Conservation (phyloP, 1,284 basidiomycete species). For the Boletus mariae region DNA sequence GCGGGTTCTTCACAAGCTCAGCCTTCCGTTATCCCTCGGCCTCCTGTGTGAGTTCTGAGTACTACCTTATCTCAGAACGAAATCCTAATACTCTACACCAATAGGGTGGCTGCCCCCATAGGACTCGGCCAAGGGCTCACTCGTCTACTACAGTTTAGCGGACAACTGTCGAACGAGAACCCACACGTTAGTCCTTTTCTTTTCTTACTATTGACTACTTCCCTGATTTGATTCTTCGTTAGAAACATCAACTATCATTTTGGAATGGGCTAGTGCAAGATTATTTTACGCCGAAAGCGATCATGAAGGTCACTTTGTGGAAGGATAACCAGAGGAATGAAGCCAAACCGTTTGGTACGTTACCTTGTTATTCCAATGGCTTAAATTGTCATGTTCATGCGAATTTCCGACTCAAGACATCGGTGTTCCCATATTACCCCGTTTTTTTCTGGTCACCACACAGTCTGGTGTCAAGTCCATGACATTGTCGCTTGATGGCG, state of each 20-base stretch:
- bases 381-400: conserved; percentile 6
- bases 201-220: neutral
- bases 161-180: conserved; percentile 50
- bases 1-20: conserved; percentile 28
- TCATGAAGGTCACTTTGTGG: conserved; percentile 75
- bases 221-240: conserved; percentile 9
- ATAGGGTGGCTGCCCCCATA: conserved; percentile 31
- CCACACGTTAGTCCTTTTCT: conserved; percentile 39
- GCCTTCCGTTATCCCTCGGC: conserved; percentile 22
- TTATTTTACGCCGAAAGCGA: conserved; percentile 62
- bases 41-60: conserved; percentile 29
- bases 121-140: conserved; percentile 58
- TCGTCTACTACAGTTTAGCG: conserved; percentile 64
- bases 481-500: conserved; percentile 67
- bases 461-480: conserved; percentile 78
- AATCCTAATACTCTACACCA: conserved; percentile 17
- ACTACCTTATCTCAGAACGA: neutral
- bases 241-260: conserved; percentile 60
- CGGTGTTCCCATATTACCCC: conserved; percentile 68
- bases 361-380: conserved; percentile 11
- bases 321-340: conserved; percentile 72
- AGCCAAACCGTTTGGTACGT: conserved; percentile 74
- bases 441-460: conserved; percentile 76
- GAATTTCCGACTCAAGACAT: conserved; percentile 51
- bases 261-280: conserved; percentile 61